These are phyloP conservation scores for Tarenaya hassleriana DNA, from an alignment of 345 rosid species.

Conservation along the genomic window DNA sequence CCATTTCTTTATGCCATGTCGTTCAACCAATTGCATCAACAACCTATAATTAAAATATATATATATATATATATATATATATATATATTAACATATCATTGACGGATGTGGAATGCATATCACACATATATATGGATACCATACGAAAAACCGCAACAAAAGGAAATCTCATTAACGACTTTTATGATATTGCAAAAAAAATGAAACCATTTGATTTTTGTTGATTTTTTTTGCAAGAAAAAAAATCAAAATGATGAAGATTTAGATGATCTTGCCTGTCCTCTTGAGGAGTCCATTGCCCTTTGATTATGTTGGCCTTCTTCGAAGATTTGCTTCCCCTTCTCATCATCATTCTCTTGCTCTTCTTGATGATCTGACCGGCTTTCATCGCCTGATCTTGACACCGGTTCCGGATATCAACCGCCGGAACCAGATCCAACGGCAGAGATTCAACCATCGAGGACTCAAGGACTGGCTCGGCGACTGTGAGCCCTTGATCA, in stretches of 20 bases:
- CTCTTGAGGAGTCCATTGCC: slow-evolving; percentile 64
- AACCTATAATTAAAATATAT: slow-evolving; percentile 29
- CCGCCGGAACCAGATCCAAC: neutral
- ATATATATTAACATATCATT: neutral
- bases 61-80: neutral
- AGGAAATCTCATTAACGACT: neutral
- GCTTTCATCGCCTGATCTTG: slow-evolving; percentile 4
- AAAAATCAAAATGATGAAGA: neutral
- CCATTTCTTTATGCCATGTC: slow-evolving; percentile 72
- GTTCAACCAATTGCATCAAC: slow-evolving; percentile 55
- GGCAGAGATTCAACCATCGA: slow-evolving; percentile 14
- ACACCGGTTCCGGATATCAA: neutral
- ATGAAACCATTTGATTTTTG: neutral
- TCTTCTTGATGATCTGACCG: slow-evolving; percentile 20
- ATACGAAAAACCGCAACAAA: neutral
- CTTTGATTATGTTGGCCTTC: slow-evolving; percentile 43
- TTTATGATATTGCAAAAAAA: slow-evolving; percentile 1
- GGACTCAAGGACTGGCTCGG: slow-evolving; percentile 1
- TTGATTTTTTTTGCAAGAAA: too few species aligned
- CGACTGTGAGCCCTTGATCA: slow-evolving; percentile 5
- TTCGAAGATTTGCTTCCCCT: slow-evolving; percentile 22
- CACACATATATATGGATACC: too few species aligned
- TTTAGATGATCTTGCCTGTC: slow-evolving; percentile 34
- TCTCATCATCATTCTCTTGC: slow-evolving; percentile 20
- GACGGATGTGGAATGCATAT: too few species aligned